Percentiles rank a stretch among this genome's conserved stretches.
Evolutionary conservation across 176 grass and related monocot species (phyloP).

Genomic region (Aegilops bicornis): DNA sequence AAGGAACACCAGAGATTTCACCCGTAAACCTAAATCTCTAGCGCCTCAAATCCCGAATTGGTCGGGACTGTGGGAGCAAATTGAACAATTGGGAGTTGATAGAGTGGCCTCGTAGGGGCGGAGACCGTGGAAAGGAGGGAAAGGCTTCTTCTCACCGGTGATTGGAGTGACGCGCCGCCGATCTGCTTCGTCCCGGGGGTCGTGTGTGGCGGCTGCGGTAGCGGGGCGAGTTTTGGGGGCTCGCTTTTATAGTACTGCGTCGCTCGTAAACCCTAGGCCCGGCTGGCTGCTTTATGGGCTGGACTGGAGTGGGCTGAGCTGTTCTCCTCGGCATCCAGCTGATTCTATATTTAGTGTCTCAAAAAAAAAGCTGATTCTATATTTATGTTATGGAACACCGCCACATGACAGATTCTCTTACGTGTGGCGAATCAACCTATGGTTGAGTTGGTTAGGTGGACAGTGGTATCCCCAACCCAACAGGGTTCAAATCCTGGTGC

Average conservation of each 20-base stretch:
- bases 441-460: too few species aligned
- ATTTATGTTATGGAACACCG: too few species aligned
- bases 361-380: too few species aligned
- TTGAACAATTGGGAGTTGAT: neutral
- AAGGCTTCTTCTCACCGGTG: constrained; percentile 2
- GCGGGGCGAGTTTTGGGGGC: neutral
- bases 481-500: too few species aligned
- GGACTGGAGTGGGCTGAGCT: neutral
- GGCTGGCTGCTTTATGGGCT: neutral
- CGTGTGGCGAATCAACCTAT: too few species aligned
- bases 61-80: neutral
- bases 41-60: neutral
- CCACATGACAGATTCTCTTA: too few species aligned
- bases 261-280: constrained; percentile 36
- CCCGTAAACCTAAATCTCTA: neutral
- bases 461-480: too few species aligned
- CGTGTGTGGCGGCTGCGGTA: constrained; percentile 8
- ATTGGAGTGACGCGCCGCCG: constrained; percentile 9
- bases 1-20: neutral
- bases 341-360: too few species aligned
- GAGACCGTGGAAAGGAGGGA: neutral
- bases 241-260: neutral
- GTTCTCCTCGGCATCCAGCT: neutral
- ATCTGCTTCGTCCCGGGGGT: constrained; percentile 1
- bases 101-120: neutral